phyloP scores from a whole-genome alignment of 768 basidiomycete genomes.

The Tubosaeta sp. region DNA sequence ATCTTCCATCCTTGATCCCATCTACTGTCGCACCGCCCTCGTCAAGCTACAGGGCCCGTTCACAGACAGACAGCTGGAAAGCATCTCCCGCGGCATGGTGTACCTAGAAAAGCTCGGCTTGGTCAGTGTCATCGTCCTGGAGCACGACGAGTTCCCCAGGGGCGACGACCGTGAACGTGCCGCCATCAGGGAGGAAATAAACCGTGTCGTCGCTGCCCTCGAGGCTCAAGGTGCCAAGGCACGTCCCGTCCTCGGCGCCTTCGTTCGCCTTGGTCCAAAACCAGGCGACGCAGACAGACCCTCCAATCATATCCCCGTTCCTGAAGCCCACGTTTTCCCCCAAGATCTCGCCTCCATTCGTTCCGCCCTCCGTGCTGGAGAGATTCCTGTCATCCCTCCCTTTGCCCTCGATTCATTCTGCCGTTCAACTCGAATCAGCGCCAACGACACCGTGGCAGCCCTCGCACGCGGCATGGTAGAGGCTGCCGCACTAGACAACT shows the following conservation, averaged over 20 bases:
- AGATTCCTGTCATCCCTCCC: constrained; percentile 94
- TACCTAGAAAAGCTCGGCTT: constrained; percentile 95
- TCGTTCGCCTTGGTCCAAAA: constrained; percentile 79
- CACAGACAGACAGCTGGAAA: constrained; percentile 86
- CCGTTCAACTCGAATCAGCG: constrained; percentile 77
- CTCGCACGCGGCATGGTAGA: constrained; percentile 80
- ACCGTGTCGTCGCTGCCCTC: constrained; percentile 77
- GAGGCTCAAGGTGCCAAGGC: constrained; percentile 84
- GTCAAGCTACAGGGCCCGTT: constrained; percentile 98
- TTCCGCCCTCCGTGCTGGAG: constrained; percentile 85
- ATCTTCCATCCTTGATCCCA: constrained; percentile 79
- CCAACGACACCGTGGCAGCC: constrained; percentile 86
- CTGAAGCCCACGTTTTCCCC: constrained; percentile 77
- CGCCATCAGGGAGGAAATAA: constrained; percentile 71
- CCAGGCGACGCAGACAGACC: constrained; percentile 40
- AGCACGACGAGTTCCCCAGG: constrained; percentile 70
- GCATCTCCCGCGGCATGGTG: constrained; percentile 89
- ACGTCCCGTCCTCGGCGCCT: constrained; percentile 82
- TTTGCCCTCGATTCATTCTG: constrained; percentile 90
- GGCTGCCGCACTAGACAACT: constrained; percentile 44
- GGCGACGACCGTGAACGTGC: constrained; percentile 69
- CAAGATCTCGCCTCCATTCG: constrained; percentile 80
- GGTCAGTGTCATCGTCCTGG: constrained; percentile 92
- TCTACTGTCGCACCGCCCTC: constrained; percentile 81
- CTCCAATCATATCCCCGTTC: constrained; percentile 37